Conservation (phyloP, 1,284 basidiomycete species). For the Cutaneotrichosporon sp. region DNA sequence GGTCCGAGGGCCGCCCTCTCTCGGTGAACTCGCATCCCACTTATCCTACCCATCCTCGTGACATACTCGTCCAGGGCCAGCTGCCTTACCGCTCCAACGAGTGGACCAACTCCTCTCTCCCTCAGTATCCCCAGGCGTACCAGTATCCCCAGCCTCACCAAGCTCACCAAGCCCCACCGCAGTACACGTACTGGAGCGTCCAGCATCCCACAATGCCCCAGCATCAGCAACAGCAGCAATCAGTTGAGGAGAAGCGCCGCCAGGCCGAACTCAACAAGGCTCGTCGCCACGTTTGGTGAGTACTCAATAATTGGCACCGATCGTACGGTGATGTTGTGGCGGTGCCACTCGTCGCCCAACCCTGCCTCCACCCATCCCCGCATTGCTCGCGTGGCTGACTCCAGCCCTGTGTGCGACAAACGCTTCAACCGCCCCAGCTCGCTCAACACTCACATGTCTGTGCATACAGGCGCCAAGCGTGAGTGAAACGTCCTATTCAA, state of each 20-base stretch:
- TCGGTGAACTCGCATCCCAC: not conserved
- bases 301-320: too few relatives aligned
- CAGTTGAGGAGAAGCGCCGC: slow-evolving; percentile 9
- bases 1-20: too few relatives aligned
- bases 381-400: too few relatives aligned
- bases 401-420: slow-evolving; percentile 55
- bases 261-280: slow-evolving; percentile 14
- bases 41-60: not conserved
- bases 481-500: too few relatives aligned
- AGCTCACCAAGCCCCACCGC: not conserved
- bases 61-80: not conserved
- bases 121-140: not conserved
- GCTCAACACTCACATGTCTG: slow-evolving; percentile 62
- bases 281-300: slow-evolving; percentile 27
- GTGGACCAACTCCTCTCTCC: too few relatives aligned
- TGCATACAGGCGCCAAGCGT: slow-evolving; percentile 62
- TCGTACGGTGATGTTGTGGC: too few relatives aligned
- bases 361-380: too few relatives aligned
- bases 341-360: too few relatives aligned
- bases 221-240: not conserved
- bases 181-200: slow-evolving; percentile 6
- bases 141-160: not conserved
- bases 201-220: slow-evolving; percentile 1
- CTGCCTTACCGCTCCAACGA: not conserved
- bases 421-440: slow-evolving; percentile 61